Evolutionary conservation across 2,329 filamentous ascomycete species (phyloP).

Genomic region (Raffaelea albimanens): DNA sequence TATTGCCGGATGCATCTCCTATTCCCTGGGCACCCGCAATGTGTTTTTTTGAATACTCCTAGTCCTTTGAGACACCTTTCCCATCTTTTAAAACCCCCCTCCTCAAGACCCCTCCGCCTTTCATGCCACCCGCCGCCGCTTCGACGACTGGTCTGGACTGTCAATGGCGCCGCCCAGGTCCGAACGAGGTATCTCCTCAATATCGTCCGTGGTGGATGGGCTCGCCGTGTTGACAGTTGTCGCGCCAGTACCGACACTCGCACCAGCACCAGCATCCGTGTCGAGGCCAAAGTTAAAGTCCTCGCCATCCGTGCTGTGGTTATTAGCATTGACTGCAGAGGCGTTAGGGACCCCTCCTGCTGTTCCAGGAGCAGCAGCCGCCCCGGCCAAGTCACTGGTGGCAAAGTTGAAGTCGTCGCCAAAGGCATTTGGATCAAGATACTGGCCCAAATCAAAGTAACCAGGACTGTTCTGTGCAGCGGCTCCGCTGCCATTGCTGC

Average conservation of each 20-base stretch:
- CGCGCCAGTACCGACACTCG: constrained; percentile 15
- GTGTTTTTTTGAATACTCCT: background rate
- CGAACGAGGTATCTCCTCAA: constrained; percentile 12
- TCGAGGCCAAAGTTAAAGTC: constrained; percentile 45
- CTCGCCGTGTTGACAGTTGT: constrained; percentile 15
- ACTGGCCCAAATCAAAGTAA: constrained; percentile 40
- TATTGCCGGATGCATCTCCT: too few relatives aligned
- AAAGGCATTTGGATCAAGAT: constrained; percentile 32
- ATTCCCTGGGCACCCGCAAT: too few relatives aligned
- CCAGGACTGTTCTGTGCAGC: constrained; percentile 18
- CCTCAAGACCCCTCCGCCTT: background rate
- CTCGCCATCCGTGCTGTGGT: constrained; percentile 25
- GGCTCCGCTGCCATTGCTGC: background rate
- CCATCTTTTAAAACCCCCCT: background rate
- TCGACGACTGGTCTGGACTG: constrained; percentile 21
- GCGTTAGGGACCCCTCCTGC: too few relatives aligned
- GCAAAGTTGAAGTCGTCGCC: constrained; percentile 41
- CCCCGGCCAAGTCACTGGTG: constrained; percentile 25
- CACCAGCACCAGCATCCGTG: constrained; percentile 14
- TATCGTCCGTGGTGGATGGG: constrained; percentile 11
- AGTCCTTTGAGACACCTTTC: background rate
- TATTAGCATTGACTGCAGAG: constrained; percentile 4
- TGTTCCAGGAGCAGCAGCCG: constrained; percentile 7
- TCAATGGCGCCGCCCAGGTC: constrained; percentile 8
- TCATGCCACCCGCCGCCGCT: constrained; percentile 26